Base-by-base conservation (phyloP, 148 eudicot genomes). In the Chenopodium suecicum region DNA sequence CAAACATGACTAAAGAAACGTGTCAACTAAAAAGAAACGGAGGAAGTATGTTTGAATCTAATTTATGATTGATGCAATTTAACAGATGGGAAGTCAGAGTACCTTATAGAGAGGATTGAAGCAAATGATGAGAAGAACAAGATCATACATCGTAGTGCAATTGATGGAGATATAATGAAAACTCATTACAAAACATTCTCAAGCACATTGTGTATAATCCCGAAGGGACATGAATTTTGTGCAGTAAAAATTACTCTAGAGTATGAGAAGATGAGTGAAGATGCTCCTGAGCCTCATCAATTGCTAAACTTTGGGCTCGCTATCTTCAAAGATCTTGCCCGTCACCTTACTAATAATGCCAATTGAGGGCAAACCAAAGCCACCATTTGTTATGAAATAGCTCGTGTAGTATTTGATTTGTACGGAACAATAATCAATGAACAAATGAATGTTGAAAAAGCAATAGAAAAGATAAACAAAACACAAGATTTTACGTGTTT, bases 121-220 rank as follows among this genome's bases (percentile, higher is more conserved):
- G 71, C 16, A 58, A 52, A 58, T 19, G 84, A 82, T 32, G 81
- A 70, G 77, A 17, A 74, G 52, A 82, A 78, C 71, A 77, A 58
- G 84, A 77, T 3, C 1, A 44, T 77, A 5, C 29, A 25, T 27
- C 71, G 77, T 0, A 71, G 37, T 0, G 50, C 79, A 3, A 46
- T 82, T 0, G 84, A 70, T 0, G 81, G 84, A n/a, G 77, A 77
- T 13, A 60, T 77, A 16, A 70, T 77, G 81, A 82, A 71, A 29
- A 44, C 46, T 46, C 69, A 62, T 77, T 82, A 78, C 72, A 78
- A 64, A 76, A 25, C 71, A 47, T 14, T 82, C 48, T 50, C 31
- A 25, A 20, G 46, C n/a, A 62, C 66, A 62, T 14, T 82, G 16
- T 41, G 48, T 2, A 50, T 47, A 1, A 47, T 77, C 8, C 60